Evolutionary conservation across 1,139 yeast species (phyloP).

Genomic region (Hansenula anomala): DNA sequence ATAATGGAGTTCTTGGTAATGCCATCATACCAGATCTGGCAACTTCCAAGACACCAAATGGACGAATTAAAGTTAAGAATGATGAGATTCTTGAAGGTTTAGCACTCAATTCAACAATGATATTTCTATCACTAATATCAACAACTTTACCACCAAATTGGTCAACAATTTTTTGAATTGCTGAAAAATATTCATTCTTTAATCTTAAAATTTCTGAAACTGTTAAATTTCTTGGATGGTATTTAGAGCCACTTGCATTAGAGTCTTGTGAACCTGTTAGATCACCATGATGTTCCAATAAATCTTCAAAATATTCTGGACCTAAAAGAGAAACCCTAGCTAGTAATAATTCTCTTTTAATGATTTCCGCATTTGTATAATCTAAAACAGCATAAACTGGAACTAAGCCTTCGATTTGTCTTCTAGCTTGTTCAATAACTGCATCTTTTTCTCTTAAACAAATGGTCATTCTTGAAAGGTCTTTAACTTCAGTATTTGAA

Average conservation of each 20-base stretch:
- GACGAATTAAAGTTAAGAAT: constrained; percentile 83
- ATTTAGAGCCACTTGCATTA: constrained; percentile 41
- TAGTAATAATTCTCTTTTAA: constrained; percentile 82
- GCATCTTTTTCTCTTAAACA: constrained; percentile 94
- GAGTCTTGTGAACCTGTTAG: constrained; percentile 12
- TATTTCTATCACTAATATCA: constrained; percentile 89
- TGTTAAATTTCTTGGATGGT: constrained; percentile 86
- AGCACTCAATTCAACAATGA: constrained; percentile 90
- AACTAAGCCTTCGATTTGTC: constrained; percentile 95
- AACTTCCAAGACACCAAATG: constrained; percentile 93
- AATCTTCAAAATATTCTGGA: constrained; percentile 95
- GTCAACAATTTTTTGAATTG: constrained; percentile 71
- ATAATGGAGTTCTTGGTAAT: constrained; percentile 88
- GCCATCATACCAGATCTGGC: constrained; percentile 99
- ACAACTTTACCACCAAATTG: constrained; percentile 93
- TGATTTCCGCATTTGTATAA: constrained; percentile 85
- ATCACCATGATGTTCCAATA: constrained; percentile 71
- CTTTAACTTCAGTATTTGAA: constrained; percentile 93
- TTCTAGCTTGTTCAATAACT: constrained; percentile 96
- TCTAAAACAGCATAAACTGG: constrained; percentile 98
- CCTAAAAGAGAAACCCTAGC: constrained; percentile 92
- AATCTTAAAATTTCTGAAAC: constrained; percentile 93
- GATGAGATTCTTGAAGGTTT: constrained; percentile 87
- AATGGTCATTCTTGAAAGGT: constrained; percentile 93
- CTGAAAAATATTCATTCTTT: constrained; percentile 83